Base-by-base conservation (phyloP, 2,329 filamentous ascomycete species). In the Lachnellula occidentalis region DNA sequence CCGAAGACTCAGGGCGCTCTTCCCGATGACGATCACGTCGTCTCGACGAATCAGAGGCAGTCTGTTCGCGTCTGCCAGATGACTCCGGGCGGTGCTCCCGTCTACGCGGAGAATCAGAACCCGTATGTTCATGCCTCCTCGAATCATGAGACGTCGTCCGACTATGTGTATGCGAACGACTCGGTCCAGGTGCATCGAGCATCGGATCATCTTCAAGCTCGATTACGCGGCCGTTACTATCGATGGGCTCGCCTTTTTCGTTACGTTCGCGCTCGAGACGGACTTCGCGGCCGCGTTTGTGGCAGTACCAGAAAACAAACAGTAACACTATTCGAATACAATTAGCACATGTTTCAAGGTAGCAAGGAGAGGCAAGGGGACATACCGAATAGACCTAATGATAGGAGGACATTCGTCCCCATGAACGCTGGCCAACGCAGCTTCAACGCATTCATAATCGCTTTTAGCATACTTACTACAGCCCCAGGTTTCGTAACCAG, bases 271-370 rank as follows among this genome's bases (percentile, higher is more conserved):
- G 61, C 37, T 63, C 64, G 9, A 97, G 80, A 49, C 94, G 82
- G 6, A 85, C 85, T 74, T 99, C 92, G 45, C 84, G 84, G 39
- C 94, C 94, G 51, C 94, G 88, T 76, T 97, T 97, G 73, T 97
- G 87, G 74, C 92, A 97, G 74, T 97, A 99, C 92, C 92, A 99
- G 65, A 97, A 85, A 45, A 95, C 90, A 68, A 96, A 94, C 54
- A 99, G 80, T 15, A 97, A 79, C 52, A 97, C 89, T 58, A 43
- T 24, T 17, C 21, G 36, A 24, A 11, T 48, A 51, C 41, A 27
- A 34, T 51, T 46, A 46, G 48, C 31, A 19, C 46, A 43, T 45
- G 9, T 12, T 2, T 17, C n/a, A 14, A 6, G 6, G 12, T 45
- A 15, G 17, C 14, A 17, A 45, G 4, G 17, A 6, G 15, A 31